Evolutionary conservation across 192 early-diverging fungal genomes (phyloP).

Genomic region (Coemansia sp.): DNA sequence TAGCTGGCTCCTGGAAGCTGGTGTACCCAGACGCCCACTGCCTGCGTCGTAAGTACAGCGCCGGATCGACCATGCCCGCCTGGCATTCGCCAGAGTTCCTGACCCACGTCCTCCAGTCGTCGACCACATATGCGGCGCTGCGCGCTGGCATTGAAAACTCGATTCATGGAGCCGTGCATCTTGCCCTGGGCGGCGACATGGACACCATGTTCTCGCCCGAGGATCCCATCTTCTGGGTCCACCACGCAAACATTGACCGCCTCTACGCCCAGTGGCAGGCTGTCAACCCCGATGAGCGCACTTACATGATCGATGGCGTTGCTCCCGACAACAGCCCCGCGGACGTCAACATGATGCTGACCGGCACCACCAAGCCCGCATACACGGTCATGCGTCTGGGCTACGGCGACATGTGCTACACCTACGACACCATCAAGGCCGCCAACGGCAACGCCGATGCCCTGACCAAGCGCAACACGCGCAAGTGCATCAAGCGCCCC

Average conservation of each 20-base stretch:
- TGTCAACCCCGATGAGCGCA: constrained; percentile 29
- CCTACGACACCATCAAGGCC: constrained; percentile 41
- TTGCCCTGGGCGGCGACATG: constrained; percentile 53
- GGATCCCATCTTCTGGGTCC: constrained; percentile 63
- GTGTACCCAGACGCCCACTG: constrained; percentile 27
- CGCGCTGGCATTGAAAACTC: constrained; percentile 43
- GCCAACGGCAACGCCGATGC: constrained; percentile 23
- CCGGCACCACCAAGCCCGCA: constrained; percentile 16
- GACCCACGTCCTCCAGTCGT: constrained; percentile 31
- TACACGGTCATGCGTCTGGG: constrained; percentile 45
- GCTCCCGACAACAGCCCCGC: constrained; percentile 9
- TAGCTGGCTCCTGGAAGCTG: constrained; percentile 23
- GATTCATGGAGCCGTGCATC: constrained; percentile 47
- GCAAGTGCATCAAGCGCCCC: constrained; percentile 26
- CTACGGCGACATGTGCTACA: constrained; percentile 50
- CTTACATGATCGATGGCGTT: constrained; percentile 41
- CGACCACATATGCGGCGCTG: constrained; percentile 28
- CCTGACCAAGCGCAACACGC: constrained; percentile 21
- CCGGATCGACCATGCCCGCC: constrained; percentile 16
- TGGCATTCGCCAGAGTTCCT: constrained; percentile 48
- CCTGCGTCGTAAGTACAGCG: constrained; percentile 36
- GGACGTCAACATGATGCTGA: constrained; percentile 17
- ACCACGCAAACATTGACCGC: constrained; percentile 61
- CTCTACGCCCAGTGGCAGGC: constrained; percentile 58
- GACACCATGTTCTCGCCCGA: constrained; percentile 51